These are phyloP conservation scores for Panellus pusillus DNA, from an alignment of 768 basidiomycete genomes.

Conservation along the genomic window DNA sequence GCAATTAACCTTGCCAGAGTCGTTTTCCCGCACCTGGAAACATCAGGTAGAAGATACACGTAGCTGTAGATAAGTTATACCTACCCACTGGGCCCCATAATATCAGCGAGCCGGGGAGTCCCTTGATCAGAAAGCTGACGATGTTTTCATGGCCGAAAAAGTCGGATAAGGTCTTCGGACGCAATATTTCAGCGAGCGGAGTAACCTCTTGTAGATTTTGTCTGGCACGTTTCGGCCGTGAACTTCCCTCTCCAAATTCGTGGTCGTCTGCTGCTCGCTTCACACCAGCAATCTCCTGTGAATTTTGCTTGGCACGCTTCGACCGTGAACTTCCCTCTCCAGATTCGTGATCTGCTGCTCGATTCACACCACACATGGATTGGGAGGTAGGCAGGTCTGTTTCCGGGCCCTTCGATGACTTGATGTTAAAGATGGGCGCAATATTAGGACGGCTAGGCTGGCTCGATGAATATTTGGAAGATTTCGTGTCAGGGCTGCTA, in stretches of 20 bases:
- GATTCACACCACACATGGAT: not conserved
- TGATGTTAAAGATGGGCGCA: constrained; percentile 29
- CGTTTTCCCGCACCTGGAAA: constrained; percentile 65
- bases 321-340: no score
- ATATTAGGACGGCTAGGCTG: constrained; percentile 1
- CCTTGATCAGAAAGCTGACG: constrained; percentile 41
- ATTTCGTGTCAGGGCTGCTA: constrained; percentile 10
- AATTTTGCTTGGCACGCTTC: no score
- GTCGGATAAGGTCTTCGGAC: constrained; percentile 62
- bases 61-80: constrained; percentile 1
- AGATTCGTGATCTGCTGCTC: no score
- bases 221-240: constrained; percentile 25
- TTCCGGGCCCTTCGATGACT: not conserved
- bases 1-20: constrained; percentile 76
- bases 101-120: constrained; percentile 60
- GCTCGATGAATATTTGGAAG: constrained; percentile 5
- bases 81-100: constrained; percentile 76
- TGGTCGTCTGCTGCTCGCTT: constrained; percentile 9
- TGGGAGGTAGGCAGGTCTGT: constrained; percentile 11
- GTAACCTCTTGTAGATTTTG: constrained; percentile 34
- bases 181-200: constrained; percentile 72
- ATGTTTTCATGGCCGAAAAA: constrained; percentile 62
- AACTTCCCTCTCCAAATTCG: constrained; percentile 6
- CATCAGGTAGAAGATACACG: not conserved
- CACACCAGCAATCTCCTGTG: no score